Base-by-base conservation (phyloP, 1,139 yeast genomes). In the Candida gigantensis region DNA sequence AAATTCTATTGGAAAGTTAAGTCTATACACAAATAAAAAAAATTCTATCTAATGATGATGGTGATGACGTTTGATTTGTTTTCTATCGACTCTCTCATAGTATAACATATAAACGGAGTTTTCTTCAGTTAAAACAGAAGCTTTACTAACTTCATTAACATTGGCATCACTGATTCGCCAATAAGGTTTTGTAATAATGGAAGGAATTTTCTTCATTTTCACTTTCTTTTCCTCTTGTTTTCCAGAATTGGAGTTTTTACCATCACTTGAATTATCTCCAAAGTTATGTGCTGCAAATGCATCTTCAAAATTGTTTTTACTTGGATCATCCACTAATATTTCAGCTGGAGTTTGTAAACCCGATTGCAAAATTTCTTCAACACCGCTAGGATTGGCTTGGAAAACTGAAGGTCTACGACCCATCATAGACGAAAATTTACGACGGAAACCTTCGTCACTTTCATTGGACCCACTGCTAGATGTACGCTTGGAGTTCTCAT, bases 131-230 rank as follows among this genome's bases (percentile, higher is more conserved):
- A 87, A 62, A 1, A 88, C 87, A 13, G 81, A 77, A 1, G 67
- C 62, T 10, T 68, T 60, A n/a, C 77, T 68, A 18, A 76, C 81
- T 54, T 88, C 96, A 34, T 76, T 63, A 3, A 84, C 77, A 27
- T 66, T 68, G 2, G 87, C 72, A 58, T 90, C 97, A 45, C 94
- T 86, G 19, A 89, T 78, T 49, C 86, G 74, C 97, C 97, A 90
- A 66, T 79, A 90, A 12, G 90, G 89, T 35, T 74, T 70, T 41
- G 77, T 78, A 6, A 70, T 53, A 16, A 74, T 61, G 10, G 81
- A 71, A 7, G 79, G 74, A 8, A 82, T 64, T 46, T 74, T 80
- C 49, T 70, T 75, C 63, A 71, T 60, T 45, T 68, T 70, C 27
- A 67, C 60, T 32, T 61, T 57, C 32, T 37, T 37, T 11, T 37